Percentiles rank a stretch among this genome's conserved stretches.
Conservation (phyloP, 352 stramenopile species). For the Phytopythium mirpurense region DNA sequence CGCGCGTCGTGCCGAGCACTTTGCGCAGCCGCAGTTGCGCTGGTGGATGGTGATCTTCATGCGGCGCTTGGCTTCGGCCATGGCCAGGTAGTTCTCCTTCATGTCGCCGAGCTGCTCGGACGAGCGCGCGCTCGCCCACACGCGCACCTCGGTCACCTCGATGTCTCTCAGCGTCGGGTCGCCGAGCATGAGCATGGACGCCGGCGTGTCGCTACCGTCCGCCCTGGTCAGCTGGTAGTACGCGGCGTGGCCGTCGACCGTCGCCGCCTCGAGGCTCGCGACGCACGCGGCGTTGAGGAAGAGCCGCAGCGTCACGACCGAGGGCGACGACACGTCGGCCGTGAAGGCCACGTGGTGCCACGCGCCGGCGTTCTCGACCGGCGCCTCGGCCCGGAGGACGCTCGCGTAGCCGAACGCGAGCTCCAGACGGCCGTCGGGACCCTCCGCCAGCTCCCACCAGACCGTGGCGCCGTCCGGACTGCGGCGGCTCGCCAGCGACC, state of each 20-base stretch:
- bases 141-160: constrained; percentile 72
- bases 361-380: constrained; percentile 26
- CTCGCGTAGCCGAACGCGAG: constrained; percentile 35
- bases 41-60: constrained; percentile 86
- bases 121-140: constrained; percentile 72
- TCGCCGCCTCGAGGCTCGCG: constrained; percentile 33
- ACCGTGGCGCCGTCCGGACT: constrained; percentile 8
- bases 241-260: constrained; percentile 28
- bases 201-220: constrained; percentile 12
- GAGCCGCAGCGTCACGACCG: constrained; percentile 45
- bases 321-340: constrained; percentile 47
- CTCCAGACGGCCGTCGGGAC: constrained; percentile 37
- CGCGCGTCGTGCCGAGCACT: constrained; percentile 51
- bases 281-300: constrained; percentile 58
- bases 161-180: constrained; percentile 35
- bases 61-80: constrained; percentile 73
- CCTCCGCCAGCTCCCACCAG: constrained; percentile 45
- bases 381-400: constrained; percentile 31
- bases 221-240: too few species aligned
- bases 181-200: constrained; percentile 47
- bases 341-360: constrained; percentile 77
- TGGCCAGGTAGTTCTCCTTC: constrained; percentile 85
- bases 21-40: constrained; percentile 76
- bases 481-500: constrained; percentile 10
- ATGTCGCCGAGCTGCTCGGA: constrained; percentile 73